Evolutionary conservation across 805 yeast genomes (phyloP), one percentile per base, ranked within the genome.

Genomic region (Myxozyma neglecta): DNA sequence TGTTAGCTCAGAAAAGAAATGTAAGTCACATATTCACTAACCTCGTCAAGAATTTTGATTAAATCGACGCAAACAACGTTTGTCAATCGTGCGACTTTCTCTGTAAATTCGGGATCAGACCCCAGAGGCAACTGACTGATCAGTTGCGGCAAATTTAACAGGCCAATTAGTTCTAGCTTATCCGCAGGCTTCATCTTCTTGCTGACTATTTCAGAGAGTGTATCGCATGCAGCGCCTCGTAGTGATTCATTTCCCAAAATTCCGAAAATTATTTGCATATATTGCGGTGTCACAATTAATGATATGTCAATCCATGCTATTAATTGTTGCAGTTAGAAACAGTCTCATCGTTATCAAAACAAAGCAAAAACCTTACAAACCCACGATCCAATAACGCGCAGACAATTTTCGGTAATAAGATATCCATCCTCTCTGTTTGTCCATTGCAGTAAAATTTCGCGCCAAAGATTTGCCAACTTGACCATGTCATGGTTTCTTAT

Each of bases 231-330:
- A 35, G 84, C 79, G 55, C 82, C 77, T 61, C 86, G 82, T 37
- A 72, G 69, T 7, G 56, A 50, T 5, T 74, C 74, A 60, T 73
- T 75, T 57, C 79, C 80, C 65, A 90, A 78, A 70, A 81, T 86
- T 61, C 80, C 82, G 70, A 84, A 86, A 51, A 90, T 80, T 42
- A 82, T 71, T 34, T 79, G 74, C 69, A 89, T 76, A 67, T 83
- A 85, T 24, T 82, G 82, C 39, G 82, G 80, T 53, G 83, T 84
- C 36, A 91, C 80, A 57, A 93, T 84, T 68, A 90, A 78, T 57
- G 86, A 79, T 63, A 92, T 85, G 72, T 90, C 96, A 73, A 92
- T 90, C 99, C 99, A 94, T 29, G 92, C 60, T 59, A n/a, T 20
- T 16, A 6, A 18, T 11, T 14, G 29, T 24, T 36, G 5, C 11